Conservation (phyloP, 257 asterid species). For the Primulina huaijiensis region DNA sequence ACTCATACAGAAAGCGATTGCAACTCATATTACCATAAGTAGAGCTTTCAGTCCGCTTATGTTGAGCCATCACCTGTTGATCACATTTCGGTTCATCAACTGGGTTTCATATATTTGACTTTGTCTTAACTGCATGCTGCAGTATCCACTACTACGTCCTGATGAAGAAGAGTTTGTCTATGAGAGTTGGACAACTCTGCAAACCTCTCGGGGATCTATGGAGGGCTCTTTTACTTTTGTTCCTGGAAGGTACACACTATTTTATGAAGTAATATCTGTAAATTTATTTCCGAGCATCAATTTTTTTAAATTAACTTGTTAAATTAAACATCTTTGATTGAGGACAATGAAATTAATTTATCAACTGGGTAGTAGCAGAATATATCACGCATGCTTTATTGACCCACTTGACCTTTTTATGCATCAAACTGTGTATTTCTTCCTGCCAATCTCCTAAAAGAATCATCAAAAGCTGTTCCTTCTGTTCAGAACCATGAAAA, state of each 20-base stretch:
- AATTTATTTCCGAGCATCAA: neutral
- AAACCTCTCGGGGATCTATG: conserved; percentile 55
- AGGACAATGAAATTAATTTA: neutral
- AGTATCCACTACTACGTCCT: conserved; percentile 76
- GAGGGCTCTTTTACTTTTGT: conserved; percentile 86
- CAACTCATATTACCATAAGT: neutral
- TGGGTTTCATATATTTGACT: conserved; percentile 22
- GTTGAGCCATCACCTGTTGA: conserved; percentile 4
- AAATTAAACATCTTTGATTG: neutral
- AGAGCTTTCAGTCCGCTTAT: conserved; percentile 3
- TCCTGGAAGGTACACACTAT: conserved; percentile 78
- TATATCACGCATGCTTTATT: neutral
- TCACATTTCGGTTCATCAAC: neutral
- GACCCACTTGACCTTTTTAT: neutral
- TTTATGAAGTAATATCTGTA: neutral
- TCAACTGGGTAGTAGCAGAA: neutral
- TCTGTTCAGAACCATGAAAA: neutral
- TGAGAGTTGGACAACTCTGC: conserved; percentile 61
- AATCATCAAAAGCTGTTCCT: neutral
- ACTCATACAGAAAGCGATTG: too few species aligned
- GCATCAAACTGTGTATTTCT: neutral
- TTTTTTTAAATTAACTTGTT: neutral
- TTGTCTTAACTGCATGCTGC: conserved; percentile 32
- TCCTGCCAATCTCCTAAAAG: neutral
- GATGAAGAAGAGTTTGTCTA: conserved; percentile 79